Percentiles rank a stretch among this genome's conserved stretches.
These are phyloP conservation scores for Globisporangium megalacanthum DNA, from an alignment of 352 stramenopile genomes.

Conservation along the genomic window DNA sequence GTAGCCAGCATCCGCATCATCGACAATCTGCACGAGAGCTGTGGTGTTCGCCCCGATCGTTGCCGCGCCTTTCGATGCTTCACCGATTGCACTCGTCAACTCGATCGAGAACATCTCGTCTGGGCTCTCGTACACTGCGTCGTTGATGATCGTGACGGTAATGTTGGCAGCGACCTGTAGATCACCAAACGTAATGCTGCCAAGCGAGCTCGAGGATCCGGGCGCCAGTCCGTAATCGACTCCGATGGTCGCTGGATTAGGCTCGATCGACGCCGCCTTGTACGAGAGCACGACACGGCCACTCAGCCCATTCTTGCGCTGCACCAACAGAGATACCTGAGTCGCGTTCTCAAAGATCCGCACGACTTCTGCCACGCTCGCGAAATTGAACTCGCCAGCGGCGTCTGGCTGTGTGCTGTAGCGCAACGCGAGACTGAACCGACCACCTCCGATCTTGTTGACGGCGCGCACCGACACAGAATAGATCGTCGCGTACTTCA, in stretches of 20 bases:
- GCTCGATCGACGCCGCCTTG: slow-evolving; percentile 2
- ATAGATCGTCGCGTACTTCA: slow-evolving; percentile 37
- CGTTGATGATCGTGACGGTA: slow-evolving; percentile 35
- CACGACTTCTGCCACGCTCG: slow-evolving; percentile 7
- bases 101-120: slow-evolving; percentile 38
- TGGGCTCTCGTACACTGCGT: slow-evolving; percentile 30
- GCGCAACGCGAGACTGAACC: slow-evolving; percentile 24
- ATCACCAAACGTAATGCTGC: slow-evolving; percentile 28
- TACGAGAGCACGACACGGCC: slow-evolving; percentile 33
- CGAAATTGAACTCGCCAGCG: slow-evolving; percentile 50
- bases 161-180: slow-evolving; percentile 23
- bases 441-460: slow-evolving; percentile 25
- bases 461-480: slow-evolving; percentile 25
- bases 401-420: slow-evolving; percentile 38
- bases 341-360: slow-evolving; percentile 37
- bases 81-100: slow-evolving; percentile 16
- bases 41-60: slow-evolving; percentile 32
- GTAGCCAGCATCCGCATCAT: slow-evolving; percentile 56
- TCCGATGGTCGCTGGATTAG: slow-evolving; percentile 21
- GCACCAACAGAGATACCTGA: slow-evolving; percentile 21
- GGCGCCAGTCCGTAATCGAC: slow-evolving; percentile 27
- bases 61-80: slow-evolving; percentile 5
- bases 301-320: slow-evolving; percentile 39
- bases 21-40: slow-evolving; percentile 38
- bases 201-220: slow-evolving; percentile 11